Evolutionary conservation across 2,329 filamentous ascomycete species (phyloP), one percentile per base, ranked within the genome.

Genomic region (Harringtonia lauricola): DNA sequence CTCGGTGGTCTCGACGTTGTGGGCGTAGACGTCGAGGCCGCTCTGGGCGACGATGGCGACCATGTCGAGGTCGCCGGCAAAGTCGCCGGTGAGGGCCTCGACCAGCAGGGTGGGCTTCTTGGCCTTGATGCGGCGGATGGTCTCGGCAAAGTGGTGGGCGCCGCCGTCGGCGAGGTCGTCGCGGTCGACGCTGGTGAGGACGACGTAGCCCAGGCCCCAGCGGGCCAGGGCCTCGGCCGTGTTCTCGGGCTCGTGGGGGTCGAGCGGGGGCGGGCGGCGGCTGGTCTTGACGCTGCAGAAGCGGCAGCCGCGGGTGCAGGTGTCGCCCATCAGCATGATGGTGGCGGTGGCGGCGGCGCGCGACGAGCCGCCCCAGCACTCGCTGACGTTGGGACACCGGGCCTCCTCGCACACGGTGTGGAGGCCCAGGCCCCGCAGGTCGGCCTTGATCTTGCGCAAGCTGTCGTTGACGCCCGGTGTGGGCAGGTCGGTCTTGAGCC

Each of bases 291-390:
- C 92, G 52, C 83, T 87, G 73, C 92, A 98, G 71, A 98, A 98
- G 42, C 92, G 79, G 65, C 92, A 98, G 17, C 90, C 92, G 47
- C 92, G 77, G 17, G 92, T 98, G 65, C 92, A 98, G 9, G 90
- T 96, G 63, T 98, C 92, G 51, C 92, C 92, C 89, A 96, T 96
- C 39, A 98, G 70, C 92, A 98, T 98, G 64, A 98, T 96, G 12
- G 92, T 98, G 3, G 92, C 92, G 28, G 92, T 98, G 5, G 92
- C 92, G 22, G 87, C 83, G 52, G 79, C 82, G 68, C 95, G 95
- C 61, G 83, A 79, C 58, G 73, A 79, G 29, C 92, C 92, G 49
- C 92, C 92, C 92, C 92, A 98, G 70, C 92, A 98, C 61, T 96
- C 90, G 50, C 84, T 88, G 48, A 98, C 95, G 64, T 98, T 98